Evolutionary conservation across 306 rosid genomes (phyloP), one percentile per base, ranked within the genome.

Genomic region (Casuarina equisetifolia): DNA sequence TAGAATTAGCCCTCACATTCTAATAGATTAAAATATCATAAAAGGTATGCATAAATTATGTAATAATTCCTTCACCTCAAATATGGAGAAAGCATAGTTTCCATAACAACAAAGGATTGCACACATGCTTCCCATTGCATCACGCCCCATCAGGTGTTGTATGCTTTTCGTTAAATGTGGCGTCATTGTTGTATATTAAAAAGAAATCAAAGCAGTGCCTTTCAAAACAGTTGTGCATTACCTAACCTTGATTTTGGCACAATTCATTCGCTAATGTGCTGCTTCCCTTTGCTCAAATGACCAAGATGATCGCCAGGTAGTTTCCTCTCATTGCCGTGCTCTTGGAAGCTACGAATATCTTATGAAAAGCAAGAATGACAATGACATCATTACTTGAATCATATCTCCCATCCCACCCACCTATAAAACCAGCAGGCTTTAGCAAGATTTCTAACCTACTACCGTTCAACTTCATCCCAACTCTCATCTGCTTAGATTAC

Each of bases 381-480:
- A 8, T 46, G 12, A 46, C 50, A 46, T 46, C 50, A 46, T 46
- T 11, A 6, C 9, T 46, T 46, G 50, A 46, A 46, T 46, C 50
- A 46, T 46, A 6, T 25, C 32, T 46, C 50, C 32, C 32, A 25
- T 46, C 49, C 8, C 9, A 8, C 32, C 32, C 32, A 6, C 76
- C 87, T 91, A 88, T 88, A 91, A 82, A 89, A 86, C 77, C 89
- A 72, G 19, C 67, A 78, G 16, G 67, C 83, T 50, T 52, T 48
- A 43, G 35, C 58, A 67, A 62, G 35, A 74, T 43, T 38, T 66
- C 71, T 81, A 64, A 25, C 32, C 32, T 25, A 44, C 71, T 43
- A 48, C 50, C 39, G 67, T 76, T 73, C 54, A 69, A 42, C 54
- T 49, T 69, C 72, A 54, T 6, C 49, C 45, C 17, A 25, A 48